Conservation (phyloP, 2,329 filamentous ascomycete species). For the Allantophomopsis lycopodina region DNA sequence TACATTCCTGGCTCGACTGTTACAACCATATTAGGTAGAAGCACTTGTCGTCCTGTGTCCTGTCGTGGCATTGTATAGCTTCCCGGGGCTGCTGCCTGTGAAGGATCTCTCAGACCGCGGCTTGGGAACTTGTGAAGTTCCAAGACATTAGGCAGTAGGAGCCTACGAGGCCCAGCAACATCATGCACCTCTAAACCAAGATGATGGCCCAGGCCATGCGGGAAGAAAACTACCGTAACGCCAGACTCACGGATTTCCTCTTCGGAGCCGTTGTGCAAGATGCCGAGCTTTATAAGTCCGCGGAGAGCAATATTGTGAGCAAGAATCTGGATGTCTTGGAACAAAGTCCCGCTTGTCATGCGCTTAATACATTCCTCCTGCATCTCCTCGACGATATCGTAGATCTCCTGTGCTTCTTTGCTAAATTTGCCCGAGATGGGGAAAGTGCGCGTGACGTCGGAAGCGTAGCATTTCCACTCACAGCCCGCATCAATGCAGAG, state of each 20-base stretch:
- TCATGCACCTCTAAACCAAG: conserved; percentile 91
- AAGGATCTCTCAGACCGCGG: background rate
- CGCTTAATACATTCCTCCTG: conserved; percentile 59
- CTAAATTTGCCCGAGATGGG: conserved; percentile 62
- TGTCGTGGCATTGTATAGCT: conserved; percentile 11
- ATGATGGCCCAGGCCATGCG: conserved; percentile 83
- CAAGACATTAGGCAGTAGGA: background rate
- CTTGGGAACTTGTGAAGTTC: conserved; percentile 40
- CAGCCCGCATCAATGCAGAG: conserved; percentile 79
- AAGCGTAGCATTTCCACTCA: conserved; percentile 76
- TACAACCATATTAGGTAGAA: conserved; percentile 72
- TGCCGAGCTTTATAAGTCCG: conserved; percentile 57
- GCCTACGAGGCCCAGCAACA: conserved; percentile 44
- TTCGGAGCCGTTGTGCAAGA: conserved; percentile 49
- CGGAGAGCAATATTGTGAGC: conserved; percentile 61
- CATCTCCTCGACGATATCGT: conserved; percentile 70
- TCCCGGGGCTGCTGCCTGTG: background rate
- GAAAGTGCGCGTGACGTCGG: conserved; percentile 81
- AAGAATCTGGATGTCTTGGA: conserved; percentile 57
- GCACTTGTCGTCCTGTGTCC: conserved; percentile 58
- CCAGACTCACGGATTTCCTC: conserved; percentile 38
- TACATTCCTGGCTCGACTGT: conserved; percentile 82
- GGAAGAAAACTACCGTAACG: conserved; percentile 68
- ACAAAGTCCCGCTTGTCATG: conserved; percentile 55
- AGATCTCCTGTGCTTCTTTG: conserved; percentile 56